Evolutionary conservation across 2,329 filamentous ascomycete species (phyloP), one percentile per base, ranked within the genome.

Genomic region (Hypocrella siamensis): DNA sequence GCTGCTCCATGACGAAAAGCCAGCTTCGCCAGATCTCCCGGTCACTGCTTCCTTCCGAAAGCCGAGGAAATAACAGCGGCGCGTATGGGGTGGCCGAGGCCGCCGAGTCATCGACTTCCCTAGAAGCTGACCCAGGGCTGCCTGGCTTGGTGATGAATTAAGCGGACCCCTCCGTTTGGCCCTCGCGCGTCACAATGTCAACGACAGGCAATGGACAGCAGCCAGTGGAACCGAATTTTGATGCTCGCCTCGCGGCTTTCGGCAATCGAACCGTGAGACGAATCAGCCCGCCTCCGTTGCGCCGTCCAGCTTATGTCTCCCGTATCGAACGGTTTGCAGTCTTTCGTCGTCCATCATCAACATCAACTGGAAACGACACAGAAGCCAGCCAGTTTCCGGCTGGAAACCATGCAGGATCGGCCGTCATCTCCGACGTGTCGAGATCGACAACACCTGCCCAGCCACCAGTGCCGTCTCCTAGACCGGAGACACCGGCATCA

Each of bases 211-310:
- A 14, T n/a, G n/a, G n/a, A n/a, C n/a, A n/a, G n/a, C n/a, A n/a
- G n/a, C n/a, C n/a, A 6, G 14, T 21, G 22, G 14, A 17, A 12
- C 24, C 28, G 4, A 30, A 25, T 15, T 19, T 28, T 7, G 8
- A 22, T 19, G 22, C 29, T 6, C 33, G 18, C 3, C 34, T 37
- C 27, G 30, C 32, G 16, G 33, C 31, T 17, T 34, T 32, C 18
- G 36, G 33, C 22, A 34, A 21, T 27, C 29, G 32, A 26, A 33
- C 12, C 29, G 30, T 38, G 22, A 31, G 30, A 21, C 40, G 44
- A 32, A 44, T 48, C 33, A 55, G 46, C 36, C 49, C 51, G 10
- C 46, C 47, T 17, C 46, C 39, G 3, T 31, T 48, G 26, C 46
- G 42, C 32, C 42, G 48, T 33, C 26, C 25, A 6, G n/a, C n/a